These are phyloP conservation scores for Nitzschia sp. DNA, from an alignment of 108 stramenopile species.

Conservation along the genomic window DNA sequence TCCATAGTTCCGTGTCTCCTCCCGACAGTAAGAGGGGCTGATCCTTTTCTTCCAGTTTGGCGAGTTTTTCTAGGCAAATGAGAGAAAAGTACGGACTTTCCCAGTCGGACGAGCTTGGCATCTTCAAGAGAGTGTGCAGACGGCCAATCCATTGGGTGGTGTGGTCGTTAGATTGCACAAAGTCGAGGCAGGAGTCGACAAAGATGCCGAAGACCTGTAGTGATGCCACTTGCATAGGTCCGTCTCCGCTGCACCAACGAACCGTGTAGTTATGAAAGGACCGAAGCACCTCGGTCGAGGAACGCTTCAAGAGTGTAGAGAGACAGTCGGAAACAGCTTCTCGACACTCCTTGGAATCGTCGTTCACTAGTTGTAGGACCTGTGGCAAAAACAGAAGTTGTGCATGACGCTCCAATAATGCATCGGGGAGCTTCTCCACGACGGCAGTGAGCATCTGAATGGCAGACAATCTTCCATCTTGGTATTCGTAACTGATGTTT, in stretches of 20 bases:
- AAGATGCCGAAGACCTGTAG: conserved; percentile 78
- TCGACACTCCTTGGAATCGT: conserved; percentile 82
- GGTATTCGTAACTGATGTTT: conserved; percentile 88
- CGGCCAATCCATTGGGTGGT: conserved; percentile 29
- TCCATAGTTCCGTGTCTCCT: conserved; percentile 48
- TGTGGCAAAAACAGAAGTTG: conserved; percentile 85
- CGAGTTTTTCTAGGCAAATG: conserved; percentile 63
- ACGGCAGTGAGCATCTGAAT: conserved; percentile 54
- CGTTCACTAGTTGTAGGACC: conserved; percentile 87
- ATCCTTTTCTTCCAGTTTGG: neutral
- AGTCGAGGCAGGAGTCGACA: conserved; percentile 62
- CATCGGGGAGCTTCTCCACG: conserved; percentile 68
- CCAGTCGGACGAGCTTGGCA: conserved; percentile 38
- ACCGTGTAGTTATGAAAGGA: conserved; percentile 62
- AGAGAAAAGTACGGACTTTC: conserved; percentile 73
- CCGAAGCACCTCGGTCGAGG: conserved; percentile 58
- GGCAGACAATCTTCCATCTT: conserved; percentile 85
- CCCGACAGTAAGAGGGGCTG: conserved; percentile 1
- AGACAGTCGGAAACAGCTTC: conserved; percentile 60
- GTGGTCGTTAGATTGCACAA: conserved; percentile 51
- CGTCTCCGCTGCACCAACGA: conserved; percentile 61
- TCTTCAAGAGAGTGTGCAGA: conserved; percentile 10
- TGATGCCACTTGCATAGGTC: conserved; percentile 57
- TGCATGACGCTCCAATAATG: conserved; percentile 61
- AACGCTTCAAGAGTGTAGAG: conserved; percentile 51